Conservation (phyloP, 495 filamentous ascomycete genomes). For the Diplogelasinospora grovesii region DNA sequence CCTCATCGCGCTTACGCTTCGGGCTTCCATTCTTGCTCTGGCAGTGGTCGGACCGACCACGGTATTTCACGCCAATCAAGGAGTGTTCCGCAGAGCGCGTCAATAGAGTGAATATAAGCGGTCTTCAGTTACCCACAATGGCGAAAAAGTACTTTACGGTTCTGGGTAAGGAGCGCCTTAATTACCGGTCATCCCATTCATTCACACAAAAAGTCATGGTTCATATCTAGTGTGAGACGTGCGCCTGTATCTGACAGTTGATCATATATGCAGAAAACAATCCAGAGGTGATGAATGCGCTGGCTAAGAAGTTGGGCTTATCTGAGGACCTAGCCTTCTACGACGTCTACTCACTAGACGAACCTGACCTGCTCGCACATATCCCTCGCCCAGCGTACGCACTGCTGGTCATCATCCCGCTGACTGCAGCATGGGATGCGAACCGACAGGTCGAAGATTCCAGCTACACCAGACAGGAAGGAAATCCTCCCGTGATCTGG, state of each 20-base stretch:
- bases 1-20: too few species aligned
- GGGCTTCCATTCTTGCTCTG: too few species aligned
- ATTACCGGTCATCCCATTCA: too few species aligned
- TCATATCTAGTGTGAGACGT: too few species aligned
- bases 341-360: slow-evolving; percentile 73
- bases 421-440: slow-evolving; percentile 53
- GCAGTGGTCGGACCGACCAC: too few species aligned
- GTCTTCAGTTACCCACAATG: too few species aligned
- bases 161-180: too few species aligned
- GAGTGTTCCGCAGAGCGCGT: too few species aligned
- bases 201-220: not conserved
- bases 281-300: slow-evolving; percentile 67
- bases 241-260: too few species aligned
- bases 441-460: slow-evolving; percentile 55
- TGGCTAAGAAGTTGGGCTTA: slow-evolving; percentile 68
- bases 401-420: slow-evolving; percentile 71
- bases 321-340: slow-evolving; percentile 61
- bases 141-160: too few species aligned
- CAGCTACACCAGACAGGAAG: not conserved
- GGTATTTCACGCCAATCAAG: too few species aligned
- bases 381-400: slow-evolving; percentile 69
- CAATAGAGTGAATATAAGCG: too few species aligned
- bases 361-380: slow-evolving; percentile 61
- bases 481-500: slow-evolving; percentile 55
- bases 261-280: slow-evolving; percentile 39